Evolutionary conservation across 768 basidiomycete genomes (phyloP), one percentile per base, ranked within the genome.

Genomic region (Mycena pura): DNA sequence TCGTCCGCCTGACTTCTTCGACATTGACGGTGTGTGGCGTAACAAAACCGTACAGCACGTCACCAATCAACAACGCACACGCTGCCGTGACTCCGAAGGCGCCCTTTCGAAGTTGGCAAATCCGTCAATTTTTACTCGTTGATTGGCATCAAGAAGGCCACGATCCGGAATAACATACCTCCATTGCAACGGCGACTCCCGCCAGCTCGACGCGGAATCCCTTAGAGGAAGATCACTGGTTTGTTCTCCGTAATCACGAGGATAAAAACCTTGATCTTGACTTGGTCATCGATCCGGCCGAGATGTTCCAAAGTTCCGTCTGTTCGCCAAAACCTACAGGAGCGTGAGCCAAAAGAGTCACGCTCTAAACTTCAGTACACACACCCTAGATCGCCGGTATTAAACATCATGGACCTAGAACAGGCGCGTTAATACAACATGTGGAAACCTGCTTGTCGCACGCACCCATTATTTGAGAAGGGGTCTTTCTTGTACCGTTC

Each of bases 121-220:
- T 32, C 17, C 15, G 34, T 63, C 25, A 51, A 39, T 21, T 36
- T 19, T 28, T 29, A 25, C 0, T n/a, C 25, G 2, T 14, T 14
- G 14, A n/a, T n/a, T n/a, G n/a, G n/a, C n/a, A n/a, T 38, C 3
- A 21, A 31, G 29, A 43, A 47, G 34, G 49, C 34, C 11, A 36
- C n/a, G n/a, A n/a, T n/a, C n/a, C n/a, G n/a, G 36, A 36, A 2
- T 53, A 3, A 55, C 44, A 50, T 46, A 85, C 85, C 76, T 85
- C 80, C 83, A 88, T 84, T 6, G 85, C 85, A 21, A 80, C 80
- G 2, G 84, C 77, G 6, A 88, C 85, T 4, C 86, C 86, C 59
- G 86, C 86, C 9, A 88, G 76, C 68, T 88, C 86, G 13, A 88
- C 84, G 27, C 86, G 82, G 74, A 88, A 88, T 5, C 86, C 86